Percentiles rank a stretch among this genome's conserved stretches.
Conservation (phyloP, 768 basidiomycete species). For the Strobilomyces echinocephalus region DNA sequence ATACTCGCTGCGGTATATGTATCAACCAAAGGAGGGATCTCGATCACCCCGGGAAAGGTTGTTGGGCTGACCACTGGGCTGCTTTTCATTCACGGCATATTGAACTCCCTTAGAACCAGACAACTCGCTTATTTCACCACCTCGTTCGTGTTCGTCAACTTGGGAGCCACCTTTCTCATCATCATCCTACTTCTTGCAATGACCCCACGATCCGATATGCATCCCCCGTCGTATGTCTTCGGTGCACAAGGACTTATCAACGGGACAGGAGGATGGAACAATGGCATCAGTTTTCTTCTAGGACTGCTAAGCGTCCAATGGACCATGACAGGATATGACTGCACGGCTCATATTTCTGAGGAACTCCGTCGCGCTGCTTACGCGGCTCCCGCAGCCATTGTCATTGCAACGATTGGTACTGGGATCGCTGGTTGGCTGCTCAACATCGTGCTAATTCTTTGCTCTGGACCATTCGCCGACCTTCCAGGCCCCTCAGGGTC, state of each 20-base stretch:
- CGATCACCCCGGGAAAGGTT: conserved; percentile 36
- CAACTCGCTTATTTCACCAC: conserved; percentile 31
- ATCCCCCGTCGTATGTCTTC: conserved; percentile 54
- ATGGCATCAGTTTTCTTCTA: conserved; percentile 41
- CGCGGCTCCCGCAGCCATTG: conserved; percentile 41
- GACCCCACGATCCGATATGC: conserved; percentile 51
- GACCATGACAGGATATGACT: conserved; percentile 38
- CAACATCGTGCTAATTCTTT: conserved; percentile 59
- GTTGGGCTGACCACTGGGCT: conserved; percentile 39
- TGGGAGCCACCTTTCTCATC: conserved; percentile 39
- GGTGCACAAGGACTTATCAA: conserved; percentile 39
- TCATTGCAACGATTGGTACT: conserved; percentile 43
- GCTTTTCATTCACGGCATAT: conserved; percentile 37
- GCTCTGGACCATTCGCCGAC: conserved; percentile 44
- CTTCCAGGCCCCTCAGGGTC: conserved; percentile 51
- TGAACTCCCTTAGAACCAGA: conserved; percentile 42
- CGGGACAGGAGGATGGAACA: conserved; percentile 38
- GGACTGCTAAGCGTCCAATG: conserved; percentile 46
- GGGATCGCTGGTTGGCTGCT: conserved; percentile 58
- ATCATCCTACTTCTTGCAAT: conserved; percentile 40
- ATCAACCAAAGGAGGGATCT: conserved; percentile 29
- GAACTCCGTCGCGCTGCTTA: conserved; percentile 52
- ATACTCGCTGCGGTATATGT: conserved; percentile 28
- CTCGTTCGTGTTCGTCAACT: conserved; percentile 43
- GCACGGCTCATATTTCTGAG: conserved; percentile 31